Evolutionary conservation across 164 flowering plant genomes (phyloP).

Genomic region (Tetrastigma voinierianum): DNA sequence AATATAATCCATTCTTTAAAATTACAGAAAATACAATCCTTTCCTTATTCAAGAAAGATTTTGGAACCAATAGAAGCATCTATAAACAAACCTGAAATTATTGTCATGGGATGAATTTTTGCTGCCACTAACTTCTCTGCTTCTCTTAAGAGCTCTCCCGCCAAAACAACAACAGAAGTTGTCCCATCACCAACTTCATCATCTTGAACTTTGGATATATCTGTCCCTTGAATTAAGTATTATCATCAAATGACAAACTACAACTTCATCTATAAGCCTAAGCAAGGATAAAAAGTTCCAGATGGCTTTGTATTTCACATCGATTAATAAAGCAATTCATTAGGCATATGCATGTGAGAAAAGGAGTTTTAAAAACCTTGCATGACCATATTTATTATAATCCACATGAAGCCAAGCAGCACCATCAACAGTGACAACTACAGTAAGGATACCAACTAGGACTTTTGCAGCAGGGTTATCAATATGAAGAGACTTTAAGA

Average conservation of each 20-base stretch:
- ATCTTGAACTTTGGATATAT: conserved; percentile 97
- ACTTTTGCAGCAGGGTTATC: conserved; percentile 98
- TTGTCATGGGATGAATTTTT: conserved; percentile 98
- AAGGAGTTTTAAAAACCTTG: too few relatives aligned
- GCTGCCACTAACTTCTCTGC: conserved; percentile 85
- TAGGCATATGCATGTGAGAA: too few relatives aligned
- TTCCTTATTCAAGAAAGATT: too few relatives aligned
- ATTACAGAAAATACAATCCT: too few relatives aligned
- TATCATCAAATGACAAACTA: background rate
- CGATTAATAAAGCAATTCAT: too few relatives aligned
- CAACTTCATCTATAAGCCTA: background rate
- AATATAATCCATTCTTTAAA: too few relatives aligned
- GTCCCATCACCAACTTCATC: conserved; percentile 99
- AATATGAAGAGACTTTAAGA: conserved; percentile 90
- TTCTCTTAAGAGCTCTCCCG: conserved; percentile 93
- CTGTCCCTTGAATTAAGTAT: conserved; percentile 43
- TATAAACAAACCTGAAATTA: conserved; percentile 66
- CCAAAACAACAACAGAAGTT: conserved; percentile 96
- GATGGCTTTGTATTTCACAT: too few relatives aligned
- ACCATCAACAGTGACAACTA: background rate
- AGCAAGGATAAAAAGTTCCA: background rate
- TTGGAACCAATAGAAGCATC: background rate
- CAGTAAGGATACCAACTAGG: conserved; percentile 86
- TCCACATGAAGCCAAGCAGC: background rate
- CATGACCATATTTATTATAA: background rate